phyloP scores from a whole-genome alignment of 768 basidiomycete species.

The Podaxis sp. region DNA sequence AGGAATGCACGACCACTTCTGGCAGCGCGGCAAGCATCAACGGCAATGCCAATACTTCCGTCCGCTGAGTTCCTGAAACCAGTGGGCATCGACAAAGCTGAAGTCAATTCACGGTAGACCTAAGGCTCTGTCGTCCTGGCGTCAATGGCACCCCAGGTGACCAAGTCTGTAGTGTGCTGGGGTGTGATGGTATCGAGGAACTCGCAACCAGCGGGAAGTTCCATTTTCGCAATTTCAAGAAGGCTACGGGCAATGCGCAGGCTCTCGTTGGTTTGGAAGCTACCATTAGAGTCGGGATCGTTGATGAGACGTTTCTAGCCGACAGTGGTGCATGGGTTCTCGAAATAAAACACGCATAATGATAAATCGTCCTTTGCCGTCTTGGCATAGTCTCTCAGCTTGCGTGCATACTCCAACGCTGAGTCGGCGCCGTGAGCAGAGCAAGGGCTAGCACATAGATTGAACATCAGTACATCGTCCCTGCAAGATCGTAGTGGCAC shows the following conservation, averaged over 20 bases:
- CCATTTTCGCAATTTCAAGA: constrained; percentile 86
- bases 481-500: background rate
- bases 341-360: constrained; percentile 98
- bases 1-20: constrained; percentile 92
- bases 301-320: constrained; percentile 99
- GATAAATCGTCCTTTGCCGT: constrained; percentile 80
- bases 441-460: constrained; percentile 63
- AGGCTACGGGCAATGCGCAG: constrained; percentile 84
- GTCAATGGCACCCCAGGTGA: constrained; percentile 95
- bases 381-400: constrained; percentile 79
- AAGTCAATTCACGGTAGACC: constrained; percentile 87
- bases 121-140: constrained; percentile 92
- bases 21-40: constrained; percentile 95
- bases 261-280: constrained; percentile 96
- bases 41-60: constrained; percentile 85
- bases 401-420: constrained; percentile 83
- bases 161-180: constrained; percentile 90
- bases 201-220: constrained; percentile 94
- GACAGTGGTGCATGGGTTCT: constrained; percentile 93
- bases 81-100: constrained; percentile 90
- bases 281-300: constrained; percentile 91
- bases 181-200: constrained; percentile 69
- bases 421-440: constrained; percentile 90
- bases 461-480: background rate
- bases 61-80: constrained; percentile 99